Base-by-base conservation (phyloP, 331 rosid genomes). In the Prunus yedoensis region DNA sequence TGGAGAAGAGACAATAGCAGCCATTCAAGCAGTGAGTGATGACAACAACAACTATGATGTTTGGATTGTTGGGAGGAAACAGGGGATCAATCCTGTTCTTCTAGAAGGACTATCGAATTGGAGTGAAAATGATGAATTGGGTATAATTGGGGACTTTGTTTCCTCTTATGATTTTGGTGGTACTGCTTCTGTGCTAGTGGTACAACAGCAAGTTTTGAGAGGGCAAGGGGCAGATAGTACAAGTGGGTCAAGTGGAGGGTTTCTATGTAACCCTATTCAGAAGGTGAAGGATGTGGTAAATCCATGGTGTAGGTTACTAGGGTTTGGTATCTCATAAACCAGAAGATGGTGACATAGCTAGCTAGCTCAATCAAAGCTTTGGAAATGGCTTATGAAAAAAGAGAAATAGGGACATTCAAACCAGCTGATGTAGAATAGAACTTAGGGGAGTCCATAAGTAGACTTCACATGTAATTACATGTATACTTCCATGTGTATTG, bases 41-140 rank as follows among this genome's bases (percentile, higher is more conserved):
- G 83, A 82, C 4, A 18, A 81, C 9, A 12, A 65, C 5, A 28
- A 58, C n/a, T 85, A 47, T 79, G 93, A 89, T 65, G 85, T 91
- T 38, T 86, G 92, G 88, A 86, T 91, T 2, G 85, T 91, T 28
- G 98, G 98, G n/a, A 91, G 97, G 77, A 82, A 85, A 59, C 87
- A 85, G 1, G 98, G 98, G 77, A 82, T 94, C n/a, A 94, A 94
- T 61, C 93, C 96, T 13, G 70, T 80, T 49, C 70, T 94, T 59
- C 57, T 90, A 0, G 81, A 82, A 0, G 98, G 97, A 0, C 50
- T 91, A 27, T 78, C 83, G 10, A 77, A 78, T 51, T 94, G 98
- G 98, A 87, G 82, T 18, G 87, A 86, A 25, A 81, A 68, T 76
- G 84, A 79, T 10, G 97, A 94, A n/a, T 76, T 94, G 51, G 98